Evolutionary conservation across 2,329 filamentous ascomycete species (phyloP).

Genomic region (Ceratocystis lukuohia): DNA sequence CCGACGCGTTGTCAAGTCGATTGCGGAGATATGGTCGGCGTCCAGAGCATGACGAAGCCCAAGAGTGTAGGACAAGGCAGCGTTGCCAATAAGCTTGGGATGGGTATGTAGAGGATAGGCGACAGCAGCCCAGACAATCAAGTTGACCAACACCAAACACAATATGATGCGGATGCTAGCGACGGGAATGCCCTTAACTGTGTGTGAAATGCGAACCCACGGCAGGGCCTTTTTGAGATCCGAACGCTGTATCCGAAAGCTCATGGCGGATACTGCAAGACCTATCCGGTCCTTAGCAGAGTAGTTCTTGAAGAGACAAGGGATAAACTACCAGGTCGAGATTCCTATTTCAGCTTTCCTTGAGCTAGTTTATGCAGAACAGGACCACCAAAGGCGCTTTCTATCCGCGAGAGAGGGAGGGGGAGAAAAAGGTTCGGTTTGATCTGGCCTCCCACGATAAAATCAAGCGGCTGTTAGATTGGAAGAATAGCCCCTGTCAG

Average conservation of each 20-base stretch:
- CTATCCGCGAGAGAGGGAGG: not conserved
- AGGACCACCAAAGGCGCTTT: not conserved
- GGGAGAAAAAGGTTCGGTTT: not conserved
- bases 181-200: conserved; percentile 16
- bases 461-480: not conserved
- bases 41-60: conserved; percentile 91
- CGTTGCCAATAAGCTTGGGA: conserved; percentile 58
- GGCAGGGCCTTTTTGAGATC: conserved; percentile 13
- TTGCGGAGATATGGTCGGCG: conserved; percentile 78
- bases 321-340: too few relatives aligned
- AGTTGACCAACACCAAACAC: conserved; percentile 38
- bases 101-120: conserved; percentile 41
- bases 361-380: too few relatives aligned
- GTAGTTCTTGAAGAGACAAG: not conserved
- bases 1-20: conserved; percentile 86
- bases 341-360: not conserved
- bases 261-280: not conserved
- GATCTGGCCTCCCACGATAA: not conserved
- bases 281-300: not conserved
- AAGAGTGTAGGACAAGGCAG: conserved; percentile 74
- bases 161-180: conserved; percentile 36
- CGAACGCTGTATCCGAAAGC: not conserved
- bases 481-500: not conserved
- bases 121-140: conserved; percentile 40
- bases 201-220: conserved; percentile 18